These are phyloP conservation scores for Aspergillus sergii DNA, from an alignment of 2,329 filamentous ascomycete species.

Conservation along the genomic window DNA sequence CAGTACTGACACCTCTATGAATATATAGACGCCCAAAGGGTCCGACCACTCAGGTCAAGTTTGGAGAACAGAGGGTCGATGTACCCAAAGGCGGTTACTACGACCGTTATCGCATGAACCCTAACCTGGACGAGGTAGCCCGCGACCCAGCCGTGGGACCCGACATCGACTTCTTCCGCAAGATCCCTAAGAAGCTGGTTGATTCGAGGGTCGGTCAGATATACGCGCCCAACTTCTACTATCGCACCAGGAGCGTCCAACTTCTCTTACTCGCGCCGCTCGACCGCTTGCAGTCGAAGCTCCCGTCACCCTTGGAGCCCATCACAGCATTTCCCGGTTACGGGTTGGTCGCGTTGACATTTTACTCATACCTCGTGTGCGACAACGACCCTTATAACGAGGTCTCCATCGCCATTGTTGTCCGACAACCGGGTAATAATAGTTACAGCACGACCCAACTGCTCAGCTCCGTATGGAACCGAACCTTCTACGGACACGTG, in stretches of 20 bases:
- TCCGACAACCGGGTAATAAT: not conserved
- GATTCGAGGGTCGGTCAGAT: not conserved
- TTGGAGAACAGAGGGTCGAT: not conserved
- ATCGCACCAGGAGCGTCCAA: not conserved
- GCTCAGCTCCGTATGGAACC: not conserved
- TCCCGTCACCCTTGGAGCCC: not conserved
- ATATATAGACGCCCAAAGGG: not conserved
- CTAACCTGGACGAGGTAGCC: not conserved
- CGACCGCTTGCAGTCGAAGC: not conserved
- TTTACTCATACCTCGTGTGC: not conserved
- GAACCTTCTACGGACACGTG: slow-evolving; percentile 1
- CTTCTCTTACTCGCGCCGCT: not conserved
- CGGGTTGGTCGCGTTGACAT: not conserved
- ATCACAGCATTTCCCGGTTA: not conserved
- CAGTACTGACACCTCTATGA: not conserved
- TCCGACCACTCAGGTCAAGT: not conserved
- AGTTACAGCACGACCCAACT: not conserved
- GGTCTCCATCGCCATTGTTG: not conserved
- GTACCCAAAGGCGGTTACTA: not conserved
- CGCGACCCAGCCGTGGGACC: not conserved
- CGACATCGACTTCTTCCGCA: not conserved
- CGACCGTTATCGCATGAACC: not conserved
- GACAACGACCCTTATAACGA: not conserved
- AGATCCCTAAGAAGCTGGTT: not conserved
- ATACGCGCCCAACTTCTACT: not conserved